phyloP scores from a whole-genome alignment of 176 grass and related monocot species.

The Oryza nivara region DNA sequence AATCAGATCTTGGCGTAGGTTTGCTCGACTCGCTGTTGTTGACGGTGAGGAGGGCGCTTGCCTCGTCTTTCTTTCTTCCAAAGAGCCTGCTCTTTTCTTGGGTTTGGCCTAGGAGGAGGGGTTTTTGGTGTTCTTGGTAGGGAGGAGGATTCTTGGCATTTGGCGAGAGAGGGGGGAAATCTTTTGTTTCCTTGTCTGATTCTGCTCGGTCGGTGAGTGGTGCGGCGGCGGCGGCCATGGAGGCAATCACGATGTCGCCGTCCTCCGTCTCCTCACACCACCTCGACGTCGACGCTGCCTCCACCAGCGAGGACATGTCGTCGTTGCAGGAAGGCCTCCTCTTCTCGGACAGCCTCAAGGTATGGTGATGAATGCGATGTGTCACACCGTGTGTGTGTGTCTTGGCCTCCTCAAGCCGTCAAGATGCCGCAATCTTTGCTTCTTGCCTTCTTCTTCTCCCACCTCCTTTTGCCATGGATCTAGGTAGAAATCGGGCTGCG shows the following conservation, averaged over 20 bases:
- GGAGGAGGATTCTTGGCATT: slow-evolving; percentile 5
- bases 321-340: slow-evolving; percentile 72
- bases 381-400: no score
- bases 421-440: neutral
- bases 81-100: slow-evolving; percentile 4
- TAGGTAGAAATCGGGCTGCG: slow-evolving; percentile 10
- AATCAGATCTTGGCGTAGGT: slow-evolving; percentile 50
- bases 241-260: slow-evolving; percentile 51
- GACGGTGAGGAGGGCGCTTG: no score
- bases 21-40: slow-evolving; percentile 4
- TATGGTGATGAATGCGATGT: slow-evolving; percentile 8
- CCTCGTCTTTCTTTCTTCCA: slow-evolving; percentile 10
- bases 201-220: neutral
- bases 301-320: slow-evolving; percentile 59
- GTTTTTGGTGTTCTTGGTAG: slow-evolving; percentile 9
- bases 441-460: neutral
- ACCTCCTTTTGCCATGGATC: slow-evolving; percentile 24
- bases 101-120: neutral
- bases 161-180: neutral
- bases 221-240: slow-evolving; percentile 34
- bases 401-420: neutral
- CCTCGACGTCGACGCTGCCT: slow-evolving; percentile 53
- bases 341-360: slow-evolving; percentile 89
- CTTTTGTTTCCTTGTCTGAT: neutral
- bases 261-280: slow-evolving; percentile 46